Evolutionary conservation across 2,329 filamentous ascomycete genomes (phyloP).

Genomic region (Sporothrix protearum): DNA sequence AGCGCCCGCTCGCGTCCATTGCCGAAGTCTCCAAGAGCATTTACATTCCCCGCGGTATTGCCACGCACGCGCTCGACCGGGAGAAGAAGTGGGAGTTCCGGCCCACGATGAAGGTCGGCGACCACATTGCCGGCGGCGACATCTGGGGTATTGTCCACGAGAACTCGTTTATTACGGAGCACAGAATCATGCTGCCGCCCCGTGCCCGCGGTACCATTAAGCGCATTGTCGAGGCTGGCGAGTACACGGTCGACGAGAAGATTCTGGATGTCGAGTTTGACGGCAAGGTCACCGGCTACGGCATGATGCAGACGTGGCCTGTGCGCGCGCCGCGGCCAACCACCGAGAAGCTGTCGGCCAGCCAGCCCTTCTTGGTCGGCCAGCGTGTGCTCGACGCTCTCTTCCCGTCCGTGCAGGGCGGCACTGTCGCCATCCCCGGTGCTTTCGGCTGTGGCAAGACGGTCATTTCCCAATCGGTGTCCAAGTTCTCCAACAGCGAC

Average conservation of each 20-base stretch:
- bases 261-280: conserved; percentile 96
- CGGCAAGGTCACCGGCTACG: conserved; percentile 87
- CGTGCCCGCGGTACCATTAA: conserved; percentile 89
- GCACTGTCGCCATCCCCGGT: conserved; percentile 95
- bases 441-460: conserved; percentile 99
- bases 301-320: conserved; percentile 99
- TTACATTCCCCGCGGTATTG: conserved; percentile 94
- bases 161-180: conserved; percentile 89
- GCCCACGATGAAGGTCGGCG: conserved; percentile 85
- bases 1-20: conserved; percentile 87
- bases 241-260: conserved; percentile 91
- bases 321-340: conserved; percentile 92
- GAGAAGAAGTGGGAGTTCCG: conserved; percentile 96
- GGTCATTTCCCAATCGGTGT: conserved; percentile 96
- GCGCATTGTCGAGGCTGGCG: conserved; percentile 81
- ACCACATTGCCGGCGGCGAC: conserved; percentile 94
- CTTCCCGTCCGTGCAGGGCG: conserved; percentile 94
- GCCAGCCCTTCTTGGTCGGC: conserved; percentile 90
- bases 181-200: conserved; percentile 89
- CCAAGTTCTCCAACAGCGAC: conserved; percentile 99
- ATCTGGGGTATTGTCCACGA: conserved; percentile 93
- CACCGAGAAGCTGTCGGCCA: conserved; percentile 85
- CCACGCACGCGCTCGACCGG: conserved; percentile 82
- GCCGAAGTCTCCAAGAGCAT: conserved; percentile 75
- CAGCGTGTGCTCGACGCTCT: conserved; percentile 95